Evolutionary conservation across 164 flowering plant genomes (phyloP).

Genomic region (Nelumbo lutea): DNA sequence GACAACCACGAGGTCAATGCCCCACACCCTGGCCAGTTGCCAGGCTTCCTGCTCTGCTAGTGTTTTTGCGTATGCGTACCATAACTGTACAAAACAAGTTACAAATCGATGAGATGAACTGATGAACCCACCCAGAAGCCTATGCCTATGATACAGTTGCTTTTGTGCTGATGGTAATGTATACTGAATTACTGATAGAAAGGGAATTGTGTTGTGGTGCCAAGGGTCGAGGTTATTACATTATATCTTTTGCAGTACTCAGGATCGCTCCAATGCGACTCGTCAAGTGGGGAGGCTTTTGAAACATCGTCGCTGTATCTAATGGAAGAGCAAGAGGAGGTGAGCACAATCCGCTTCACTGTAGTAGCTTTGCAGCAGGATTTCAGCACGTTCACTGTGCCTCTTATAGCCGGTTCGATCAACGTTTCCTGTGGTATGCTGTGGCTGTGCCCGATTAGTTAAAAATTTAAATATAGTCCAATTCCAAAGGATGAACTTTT

Average conservation of each 20-base stretch:
- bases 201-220: no score
- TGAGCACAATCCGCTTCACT: constrained; percentile 77
- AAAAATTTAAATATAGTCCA: no score
- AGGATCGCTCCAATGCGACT: constrained; percentile 87
- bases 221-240: constrained; percentile 27
- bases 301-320: constrained; percentile 67
- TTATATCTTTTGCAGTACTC: constrained; percentile 77
- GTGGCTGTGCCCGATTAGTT: no score
- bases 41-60: constrained; percentile 70
- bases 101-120: no score
- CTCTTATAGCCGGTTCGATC: constrained; percentile 75
- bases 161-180: no score
- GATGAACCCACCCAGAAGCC: no score
- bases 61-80: constrained; percentile 84
- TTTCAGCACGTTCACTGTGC: constrained; percentile 70
- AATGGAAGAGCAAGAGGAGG: constrained; percentile 91
- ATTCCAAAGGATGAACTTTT: no score
- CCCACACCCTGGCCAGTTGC: constrained; percentile 47
- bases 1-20: constrained; percentile 66
- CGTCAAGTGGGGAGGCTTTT: constrained; percentile 65
- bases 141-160: no score
- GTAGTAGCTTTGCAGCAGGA: constrained; percentile 61
- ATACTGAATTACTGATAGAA: no score
- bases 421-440: constrained; percentile 47
- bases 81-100: constrained; percentile 38